phyloP scores from a whole-genome alignment of 2,329 filamentous ascomycete genomes.

The Claviceps quebecensis region DNA sequence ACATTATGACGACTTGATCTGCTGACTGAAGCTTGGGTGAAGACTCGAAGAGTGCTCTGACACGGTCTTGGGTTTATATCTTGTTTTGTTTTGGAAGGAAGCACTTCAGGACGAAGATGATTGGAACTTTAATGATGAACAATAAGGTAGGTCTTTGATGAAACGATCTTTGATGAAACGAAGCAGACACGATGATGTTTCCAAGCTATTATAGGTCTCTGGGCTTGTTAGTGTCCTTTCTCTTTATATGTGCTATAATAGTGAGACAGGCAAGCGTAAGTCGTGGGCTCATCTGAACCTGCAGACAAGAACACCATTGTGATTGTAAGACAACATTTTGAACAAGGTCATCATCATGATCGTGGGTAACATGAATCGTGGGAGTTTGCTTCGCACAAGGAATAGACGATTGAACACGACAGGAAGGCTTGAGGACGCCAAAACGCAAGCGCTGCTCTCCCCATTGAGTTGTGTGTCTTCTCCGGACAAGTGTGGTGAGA shows the following conservation, averaged over 20 bases:
- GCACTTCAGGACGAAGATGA: not conserved
- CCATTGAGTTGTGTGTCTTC: not conserved
- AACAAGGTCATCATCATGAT: not conserved
- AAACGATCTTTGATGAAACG: not conserved
- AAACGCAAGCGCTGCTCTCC: not conserved
- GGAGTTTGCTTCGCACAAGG: conserved; percentile 2
- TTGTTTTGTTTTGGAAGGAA: not conserved
- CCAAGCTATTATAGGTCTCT: not conserved
- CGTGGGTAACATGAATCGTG: not conserved
- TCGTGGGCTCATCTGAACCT: no score
- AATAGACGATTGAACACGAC: not conserved
- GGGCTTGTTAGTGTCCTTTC: not conserved
- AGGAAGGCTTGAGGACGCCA: not conserved
- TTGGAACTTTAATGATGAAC: not conserved
- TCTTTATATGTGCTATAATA: not conserved
- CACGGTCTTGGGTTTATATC: not conserved
- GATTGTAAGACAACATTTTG: not conserved
- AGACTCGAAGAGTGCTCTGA: no score
- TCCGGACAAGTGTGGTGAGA: not conserved
- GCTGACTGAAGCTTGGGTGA: not conserved
- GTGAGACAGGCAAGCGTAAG: not conserved
- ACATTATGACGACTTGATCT: not conserved
- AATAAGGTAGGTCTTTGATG: not conserved
- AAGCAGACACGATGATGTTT: not conserved
- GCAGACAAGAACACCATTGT: not conserved